Percentiles rank a stretch among this genome's conserved stretches.
Conservation (phyloP, 257 asterid genomes). For the Solanum gandarillasii region DNA sequence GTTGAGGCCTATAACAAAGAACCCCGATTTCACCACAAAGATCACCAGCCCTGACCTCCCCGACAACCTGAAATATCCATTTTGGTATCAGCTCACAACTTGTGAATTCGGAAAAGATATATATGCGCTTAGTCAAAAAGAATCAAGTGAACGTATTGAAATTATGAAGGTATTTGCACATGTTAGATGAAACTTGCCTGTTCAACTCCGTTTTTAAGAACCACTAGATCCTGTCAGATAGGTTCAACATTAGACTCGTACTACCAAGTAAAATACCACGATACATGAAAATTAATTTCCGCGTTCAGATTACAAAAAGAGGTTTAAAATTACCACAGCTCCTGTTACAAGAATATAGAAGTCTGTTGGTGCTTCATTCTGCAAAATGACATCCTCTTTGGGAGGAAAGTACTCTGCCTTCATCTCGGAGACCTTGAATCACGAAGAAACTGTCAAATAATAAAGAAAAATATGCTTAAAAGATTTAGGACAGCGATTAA, state of each 20-base stretch:
- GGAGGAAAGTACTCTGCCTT: constrained; percentile 47
- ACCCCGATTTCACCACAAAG: constrained; percentile 90
- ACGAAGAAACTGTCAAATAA: neutral
- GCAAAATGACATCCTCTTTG: constrained; percentile 35
- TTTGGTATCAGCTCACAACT: neutral
- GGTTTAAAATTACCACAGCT: constrained; percentile 24
- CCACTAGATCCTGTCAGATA: constrained; percentile 25
- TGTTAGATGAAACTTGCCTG: constrained; percentile 40
- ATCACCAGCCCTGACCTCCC: constrained; percentile 77
- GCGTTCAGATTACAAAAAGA: neutral
- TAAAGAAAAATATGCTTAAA: neutral
- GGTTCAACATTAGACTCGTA: constrained; percentile 4
- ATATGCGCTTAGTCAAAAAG: neutral
- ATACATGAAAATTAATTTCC: neutral
- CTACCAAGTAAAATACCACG: neutral
- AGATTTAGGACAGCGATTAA: neutral
- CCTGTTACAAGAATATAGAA: constrained; percentile 37
- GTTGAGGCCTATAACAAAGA: constrained; percentile 81
- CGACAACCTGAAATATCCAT: constrained; percentile 48
- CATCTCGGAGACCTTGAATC: constrained; percentile 38
- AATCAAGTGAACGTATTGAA: neutral
- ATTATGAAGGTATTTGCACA: neutral
- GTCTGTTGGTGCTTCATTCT: constrained; percentile 45
- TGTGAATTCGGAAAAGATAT: neutral
- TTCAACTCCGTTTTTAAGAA: constrained; percentile 33